Evolutionary conservation across 441 rosid species (phyloP).

Genomic region (Cnidoscolus chayamansa): DNA sequence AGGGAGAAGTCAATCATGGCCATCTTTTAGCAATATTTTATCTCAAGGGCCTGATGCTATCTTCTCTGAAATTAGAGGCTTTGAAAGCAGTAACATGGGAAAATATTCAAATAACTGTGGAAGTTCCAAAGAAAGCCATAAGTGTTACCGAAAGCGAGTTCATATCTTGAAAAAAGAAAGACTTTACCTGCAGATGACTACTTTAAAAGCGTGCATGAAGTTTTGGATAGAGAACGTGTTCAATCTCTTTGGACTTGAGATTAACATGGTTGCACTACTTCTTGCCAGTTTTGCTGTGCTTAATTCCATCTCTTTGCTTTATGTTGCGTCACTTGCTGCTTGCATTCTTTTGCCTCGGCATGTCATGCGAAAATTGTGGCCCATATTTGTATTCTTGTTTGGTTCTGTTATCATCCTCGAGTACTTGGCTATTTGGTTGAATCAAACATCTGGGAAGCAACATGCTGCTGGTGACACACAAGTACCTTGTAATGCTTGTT

Average conservation of each 20-base stretch:
- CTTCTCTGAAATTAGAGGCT: constrained; percentile 45
- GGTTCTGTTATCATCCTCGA: constrained; percentile 70
- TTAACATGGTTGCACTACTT: constrained; percentile 88
- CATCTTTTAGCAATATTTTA: constrained; percentile 26
- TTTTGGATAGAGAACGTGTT: constrained; percentile 92
- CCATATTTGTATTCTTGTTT: constrained; percentile 67
- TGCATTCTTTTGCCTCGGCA: constrained; percentile 65
- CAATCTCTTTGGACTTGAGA: constrained; percentile 96
- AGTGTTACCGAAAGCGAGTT: constrained; percentile 70
- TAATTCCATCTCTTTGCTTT: constrained; percentile 83
- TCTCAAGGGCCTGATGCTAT: constrained; percentile 23
- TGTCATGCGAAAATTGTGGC: constrained; percentile 72
- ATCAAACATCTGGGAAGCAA: constrained; percentile 36
- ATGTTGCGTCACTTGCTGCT: constrained; percentile 79
- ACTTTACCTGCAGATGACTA: constrained; percentile 69
- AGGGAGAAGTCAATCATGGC: constrained; percentile 32
- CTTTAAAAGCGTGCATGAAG: constrained; percentile 65
- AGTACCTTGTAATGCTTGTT: constrained; percentile 78
- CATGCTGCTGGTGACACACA: constrained; percentile 39
- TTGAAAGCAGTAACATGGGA: constrained; percentile 41
- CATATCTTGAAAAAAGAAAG: constrained; percentile 74
- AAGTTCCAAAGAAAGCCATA: constrained; percentile 46
- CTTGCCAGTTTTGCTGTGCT: constrained; percentile 90
- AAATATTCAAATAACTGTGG: constrained; percentile 79
- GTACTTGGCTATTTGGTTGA: constrained; percentile 77